Conservation (phyloP, 495 filamentous ascomycete species). For the Neurospora tetrasperma region DNA sequence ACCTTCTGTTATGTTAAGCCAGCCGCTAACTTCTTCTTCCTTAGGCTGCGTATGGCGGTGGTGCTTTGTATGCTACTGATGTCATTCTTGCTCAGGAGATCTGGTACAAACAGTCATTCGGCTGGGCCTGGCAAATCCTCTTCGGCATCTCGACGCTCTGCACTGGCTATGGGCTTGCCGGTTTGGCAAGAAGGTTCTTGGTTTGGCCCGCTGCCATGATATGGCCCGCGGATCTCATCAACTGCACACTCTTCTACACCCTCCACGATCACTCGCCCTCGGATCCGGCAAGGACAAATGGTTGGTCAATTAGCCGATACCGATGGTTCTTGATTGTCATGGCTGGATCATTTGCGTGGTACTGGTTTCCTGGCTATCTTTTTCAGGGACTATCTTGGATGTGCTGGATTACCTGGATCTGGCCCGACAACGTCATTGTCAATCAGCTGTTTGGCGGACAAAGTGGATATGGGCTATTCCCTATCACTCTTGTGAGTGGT, state of each 20-base stretch:
- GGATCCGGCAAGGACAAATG: slow-evolving; percentile 47
- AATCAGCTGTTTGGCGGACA: slow-evolving; percentile 60
- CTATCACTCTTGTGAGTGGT: slow-evolving; percentile 37
- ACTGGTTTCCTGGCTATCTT: slow-evolving; percentile 51
- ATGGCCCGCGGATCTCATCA: slow-evolving; percentile 59
- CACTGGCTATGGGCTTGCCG: slow-evolving; percentile 63
- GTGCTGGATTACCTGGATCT: slow-evolving; percentile 53
- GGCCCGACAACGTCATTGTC: slow-evolving; percentile 51
- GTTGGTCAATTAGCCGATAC: slow-evolving; percentile 57
- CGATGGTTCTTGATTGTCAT: slow-evolving; percentile 54
- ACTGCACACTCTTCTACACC: slow-evolving; percentile 53
- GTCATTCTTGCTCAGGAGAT: slow-evolving; percentile 33
- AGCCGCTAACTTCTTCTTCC: slow-evolving; percentile 7
- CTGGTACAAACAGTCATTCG: slow-evolving; percentile 28
- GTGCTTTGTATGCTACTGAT: slow-evolving; percentile 38
- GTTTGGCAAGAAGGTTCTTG: slow-evolving; percentile 53
- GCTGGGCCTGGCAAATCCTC: slow-evolving; percentile 58
- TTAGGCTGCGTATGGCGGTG: slow-evolving; percentile 37
- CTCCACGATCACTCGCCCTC: slow-evolving; percentile 54
- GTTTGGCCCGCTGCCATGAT: slow-evolving; percentile 65
- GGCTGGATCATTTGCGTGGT: slow-evolving; percentile 39
- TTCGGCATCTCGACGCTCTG: slow-evolving; percentile 61
- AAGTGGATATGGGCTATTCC: slow-evolving; percentile 49
- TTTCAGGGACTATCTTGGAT: slow-evolving; percentile 49
- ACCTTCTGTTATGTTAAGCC: not conserved